These are phyloP conservation scores for Crithidia sp. DNA, from an alignment of 208 protist species.

Conservation along the genomic window DNA sequence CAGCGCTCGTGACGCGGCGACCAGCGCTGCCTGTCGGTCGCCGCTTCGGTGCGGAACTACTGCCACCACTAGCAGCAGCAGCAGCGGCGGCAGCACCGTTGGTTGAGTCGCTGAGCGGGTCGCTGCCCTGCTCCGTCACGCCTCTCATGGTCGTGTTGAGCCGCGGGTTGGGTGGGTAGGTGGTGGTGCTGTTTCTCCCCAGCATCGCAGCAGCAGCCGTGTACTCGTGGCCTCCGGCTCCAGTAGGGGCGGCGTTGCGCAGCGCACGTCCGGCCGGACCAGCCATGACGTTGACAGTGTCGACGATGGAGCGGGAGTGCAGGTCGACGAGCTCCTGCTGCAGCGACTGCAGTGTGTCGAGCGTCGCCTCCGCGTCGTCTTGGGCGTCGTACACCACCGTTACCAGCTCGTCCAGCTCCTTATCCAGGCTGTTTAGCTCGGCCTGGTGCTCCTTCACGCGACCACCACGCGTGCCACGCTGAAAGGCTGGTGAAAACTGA, in stretches of 20 bases:
- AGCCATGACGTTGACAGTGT: constrained; percentile 3
- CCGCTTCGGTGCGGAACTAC: background rate
- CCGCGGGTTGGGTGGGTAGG: background rate
- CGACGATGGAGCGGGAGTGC: constrained; percentile 25
- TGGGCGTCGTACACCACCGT: constrained; percentile 13
- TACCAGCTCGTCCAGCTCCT: constrained; percentile 41
- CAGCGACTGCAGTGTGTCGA: constrained; percentile 21
- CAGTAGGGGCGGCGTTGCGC: background rate
- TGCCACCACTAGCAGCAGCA: too few species aligned
- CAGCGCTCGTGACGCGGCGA: constrained; percentile 5
- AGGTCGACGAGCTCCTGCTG: constrained; percentile 24
- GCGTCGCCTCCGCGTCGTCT: constrained; percentile 10
- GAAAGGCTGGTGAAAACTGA: constrained; percentile 88
- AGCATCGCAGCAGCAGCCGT: background rate
- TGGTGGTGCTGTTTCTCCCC: background rate
- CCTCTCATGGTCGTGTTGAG: background rate
- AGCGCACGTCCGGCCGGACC: constrained; percentile 21
- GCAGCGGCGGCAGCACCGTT: too few species aligned
- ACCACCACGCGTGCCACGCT: constrained; percentile 52
- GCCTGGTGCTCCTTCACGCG: constrained; percentile 62
- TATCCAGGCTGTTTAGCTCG: constrained; percentile 34
- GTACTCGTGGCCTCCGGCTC: too few species aligned
- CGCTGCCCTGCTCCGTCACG: background rate
- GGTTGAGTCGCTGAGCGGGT: background rate
- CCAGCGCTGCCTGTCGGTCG: background rate